Conservation (phyloP, 805 yeast species). For the Candida dendrica region DNA sequence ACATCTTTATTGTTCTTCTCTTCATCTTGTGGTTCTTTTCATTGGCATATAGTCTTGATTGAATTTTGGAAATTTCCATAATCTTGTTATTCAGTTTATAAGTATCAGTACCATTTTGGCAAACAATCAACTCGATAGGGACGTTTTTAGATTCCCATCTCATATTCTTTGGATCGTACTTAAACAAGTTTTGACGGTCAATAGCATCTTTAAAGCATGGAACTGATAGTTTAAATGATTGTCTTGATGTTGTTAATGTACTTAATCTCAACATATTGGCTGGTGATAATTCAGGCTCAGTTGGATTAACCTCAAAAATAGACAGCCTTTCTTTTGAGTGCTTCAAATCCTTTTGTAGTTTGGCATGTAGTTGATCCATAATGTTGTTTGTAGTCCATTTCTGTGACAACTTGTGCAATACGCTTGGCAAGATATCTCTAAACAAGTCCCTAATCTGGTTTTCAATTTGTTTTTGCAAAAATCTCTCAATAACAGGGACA, state of each 20-base stretch:
- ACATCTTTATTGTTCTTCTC: constrained; percentile 16
- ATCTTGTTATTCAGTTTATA: constrained; percentile 13
- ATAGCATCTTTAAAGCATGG: constrained; percentile 51
- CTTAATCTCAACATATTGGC: constrained; percentile 62
- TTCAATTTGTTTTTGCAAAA: constrained; percentile 77
- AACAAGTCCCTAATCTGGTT: constrained; percentile 72
- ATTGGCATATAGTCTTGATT: constrained; percentile 16
- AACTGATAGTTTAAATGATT: constrained; percentile 67
- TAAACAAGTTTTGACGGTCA: constrained; percentile 38
- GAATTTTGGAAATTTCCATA: constrained; percentile 17
- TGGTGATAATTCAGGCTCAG: constrained; percentile 54
- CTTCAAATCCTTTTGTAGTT: constrained; percentile 14
- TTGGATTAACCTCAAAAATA: constrained; percentile 47
- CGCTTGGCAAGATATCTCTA: constrained; percentile 76
- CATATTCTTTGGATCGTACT: constrained; percentile 12
- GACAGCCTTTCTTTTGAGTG: constrained; percentile 25
- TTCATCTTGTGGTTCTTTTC: constrained; percentile 16
- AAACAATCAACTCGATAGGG: constrained; percentile 17
- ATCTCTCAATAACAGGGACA: constrained; percentile 76
- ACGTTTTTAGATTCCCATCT: constrained; percentile 11
- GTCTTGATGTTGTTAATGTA: constrained; percentile 65
- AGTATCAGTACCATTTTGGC: constrained; percentile 1
- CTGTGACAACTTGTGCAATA: constrained; percentile 68
- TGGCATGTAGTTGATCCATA: constrained; percentile 18
- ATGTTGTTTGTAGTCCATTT: constrained; percentile 45